These are phyloP conservation scores for Omphalotus olearius DNA, from an alignment of 1,284 basidiomycete genomes.

Conservation along the genomic window DNA sequence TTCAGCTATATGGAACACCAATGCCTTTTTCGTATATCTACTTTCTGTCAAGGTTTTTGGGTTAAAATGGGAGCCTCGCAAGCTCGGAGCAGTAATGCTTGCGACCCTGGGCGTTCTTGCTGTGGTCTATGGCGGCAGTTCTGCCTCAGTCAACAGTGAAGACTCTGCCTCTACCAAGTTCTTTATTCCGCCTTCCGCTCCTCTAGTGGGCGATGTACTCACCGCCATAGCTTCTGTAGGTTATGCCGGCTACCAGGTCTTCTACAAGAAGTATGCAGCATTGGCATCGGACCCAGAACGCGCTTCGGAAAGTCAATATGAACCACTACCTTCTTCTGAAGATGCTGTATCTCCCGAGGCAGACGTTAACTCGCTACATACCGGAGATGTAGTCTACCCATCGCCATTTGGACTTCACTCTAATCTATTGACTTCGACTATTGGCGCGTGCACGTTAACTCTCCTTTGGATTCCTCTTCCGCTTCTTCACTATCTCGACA, in stretches of 20 bases:
- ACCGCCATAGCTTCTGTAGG: slow-evolving; percentile 65
- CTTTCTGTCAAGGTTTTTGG: slow-evolving; percentile 61
- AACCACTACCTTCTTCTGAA: slow-evolving; percentile 33
- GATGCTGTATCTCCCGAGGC: slow-evolving; percentile 19
- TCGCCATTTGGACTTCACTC: slow-evolving; percentile 78
- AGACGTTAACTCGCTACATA: slow-evolving; percentile 4
- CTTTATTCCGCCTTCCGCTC: slow-evolving; percentile 34
- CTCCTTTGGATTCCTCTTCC: slow-evolving; percentile 73
- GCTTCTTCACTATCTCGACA: slow-evolving; percentile 53
- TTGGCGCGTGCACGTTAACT: slow-evolving; percentile 62
- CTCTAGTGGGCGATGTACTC: slow-evolving; percentile 73
- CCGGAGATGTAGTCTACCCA: slow-evolving; percentile 37
- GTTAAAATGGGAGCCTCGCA: slow-evolving; percentile 57
- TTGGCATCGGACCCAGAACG: slow-evolving; percentile 56
- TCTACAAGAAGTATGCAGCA: slow-evolving; percentile 77
- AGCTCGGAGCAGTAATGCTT: slow-evolving; percentile 65
- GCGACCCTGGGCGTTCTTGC: slow-evolving; percentile 70
- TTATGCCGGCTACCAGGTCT: slow-evolving; percentile 73
- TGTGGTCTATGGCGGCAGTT: slow-evolving; percentile 73
- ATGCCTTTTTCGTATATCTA: slow-evolving; percentile 80
- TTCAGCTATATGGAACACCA: slow-evolving; percentile 80
- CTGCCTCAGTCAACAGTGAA: slow-evolving; percentile 2
- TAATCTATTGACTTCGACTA: slow-evolving; percentile 65
- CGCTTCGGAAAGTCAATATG: slow-evolving; percentile 38
- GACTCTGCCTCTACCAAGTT: slow-evolving; percentile 14